Evolutionary conservation across 768 basidiomycete species (phyloP), one percentile per base, ranked within the genome.

Genomic region (Cystobasidium tubakii): DNA sequence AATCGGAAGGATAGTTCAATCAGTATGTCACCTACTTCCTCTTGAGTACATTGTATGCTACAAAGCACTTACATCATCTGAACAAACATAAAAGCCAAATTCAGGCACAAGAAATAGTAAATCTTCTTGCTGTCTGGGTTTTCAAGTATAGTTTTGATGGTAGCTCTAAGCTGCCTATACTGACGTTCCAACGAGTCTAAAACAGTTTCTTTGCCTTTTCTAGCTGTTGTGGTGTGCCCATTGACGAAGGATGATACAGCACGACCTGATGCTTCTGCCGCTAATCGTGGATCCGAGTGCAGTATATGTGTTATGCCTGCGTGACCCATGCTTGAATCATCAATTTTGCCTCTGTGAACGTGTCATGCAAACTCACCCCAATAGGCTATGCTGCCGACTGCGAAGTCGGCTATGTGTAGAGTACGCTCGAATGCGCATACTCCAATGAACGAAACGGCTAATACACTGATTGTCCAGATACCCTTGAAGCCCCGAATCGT

Each of bases 91-190:
- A 92, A 99, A 76, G 87, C 88, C 82, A 98, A 84, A 81, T 99
- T 99, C 62, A 99, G 84, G 81, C 94, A 85, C 63, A 98, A 84
- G 82, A 99, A 99, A 82, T 95, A 97, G 82, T 94, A 97, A 73
- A 99, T 98, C 81, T 90, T 90, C 77, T 92, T 86, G 23, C 92
- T 94, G 80, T 98, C 93, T 1, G 88, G 87, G 77, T 95, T 95
- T 23, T 89, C 88, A 43, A 98, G 84, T 71, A 99, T 91, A 13
- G 90, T 89, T 79, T 95, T 94, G 66, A 97, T 83, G 81, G 96
- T 92, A 15, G 82, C 79, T 53, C 82, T 80, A 76, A 76, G 53
- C 42, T 74, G 79, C 50, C 71, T 81, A 78, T 70, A 82, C 31
- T 77, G 81, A 53, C 62, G 72, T 31, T 76, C 66, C 10, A 76